Base-by-base conservation (phyloP, 2,329 filamentous ascomycete species). In the Coniochaeta hoffmannii region DNA sequence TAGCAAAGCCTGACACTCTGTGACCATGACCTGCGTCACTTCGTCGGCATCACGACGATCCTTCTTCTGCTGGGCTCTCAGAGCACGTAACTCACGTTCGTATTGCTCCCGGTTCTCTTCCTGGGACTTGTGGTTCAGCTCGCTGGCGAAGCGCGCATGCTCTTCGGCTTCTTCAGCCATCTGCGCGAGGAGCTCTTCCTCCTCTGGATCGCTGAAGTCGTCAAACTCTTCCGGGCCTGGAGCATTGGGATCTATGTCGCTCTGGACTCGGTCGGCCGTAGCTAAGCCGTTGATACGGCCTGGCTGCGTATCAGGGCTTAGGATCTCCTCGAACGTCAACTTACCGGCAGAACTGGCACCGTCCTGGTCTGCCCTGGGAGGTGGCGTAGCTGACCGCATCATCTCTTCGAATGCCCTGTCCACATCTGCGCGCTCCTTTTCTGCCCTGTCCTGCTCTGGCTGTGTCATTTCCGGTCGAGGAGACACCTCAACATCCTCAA, bases 31-130 rank as follows among this genome's bases (percentile, higher is more conserved):
- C 61, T 96, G 89, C 0, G 92, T 96, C 4, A 99, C 93, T 70
- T 99, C 94, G 64, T 99, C 95, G 0, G 95, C 93, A 67, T 99
- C 94, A 64, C 94, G 83, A 1, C 91, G 87, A 65, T 99, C 94
- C 68, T 96, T 96, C 72, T 95, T 96, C 66, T 99, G 94, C 67
- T 99, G 94, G n/a, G 76, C 87, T 28, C 94, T 89, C 3, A 99
- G 78, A 53, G 91, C 86, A 61, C 88, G 89, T 12, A 99, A 79
- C 67, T 99, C 93, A 57, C 80, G 80, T 63, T 99, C 93, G 67
- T 96, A 97, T 49, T 92, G 86, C 46, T 86, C 82, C 31, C 83
- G 82, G 62, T 87, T 90, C 62, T 92, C 83, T 4, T 76, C 74
- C 17, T 83, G 79, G 0, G 87, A 79, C 60, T 88, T 88, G 65